These are phyloP conservation scores for Russula sp. DNA, from an alignment of 768 basidiomycete genomes.

Conservation along the genomic window DNA sequence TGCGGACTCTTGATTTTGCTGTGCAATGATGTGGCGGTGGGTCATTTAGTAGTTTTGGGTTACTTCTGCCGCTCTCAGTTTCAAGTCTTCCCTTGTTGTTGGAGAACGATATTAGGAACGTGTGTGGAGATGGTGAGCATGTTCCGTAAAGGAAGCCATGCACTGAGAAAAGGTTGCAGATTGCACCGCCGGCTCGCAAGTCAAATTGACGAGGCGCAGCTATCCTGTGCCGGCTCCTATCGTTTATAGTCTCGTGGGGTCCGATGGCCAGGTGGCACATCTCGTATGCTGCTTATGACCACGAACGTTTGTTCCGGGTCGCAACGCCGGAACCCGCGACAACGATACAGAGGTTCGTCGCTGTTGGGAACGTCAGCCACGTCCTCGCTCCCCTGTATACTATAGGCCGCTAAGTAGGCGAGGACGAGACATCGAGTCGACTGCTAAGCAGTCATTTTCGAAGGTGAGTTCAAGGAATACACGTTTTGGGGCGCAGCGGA, in stretches of 20 bases:
- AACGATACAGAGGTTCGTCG: constrained; percentile 15
- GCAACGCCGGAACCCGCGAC: constrained; percentile 6
- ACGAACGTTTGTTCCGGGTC: constrained; percentile 17
- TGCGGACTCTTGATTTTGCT: constrained; percentile 19
- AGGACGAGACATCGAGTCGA: neutral
- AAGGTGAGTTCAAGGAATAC: constrained; percentile 1
- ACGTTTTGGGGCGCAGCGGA: constrained; percentile 2
- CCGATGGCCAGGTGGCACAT: constrained; percentile 13
- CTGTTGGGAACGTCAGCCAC: constrained; percentile 9
- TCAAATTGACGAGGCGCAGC: constrained; percentile 15
- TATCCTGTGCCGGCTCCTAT: constrained; percentile 18
- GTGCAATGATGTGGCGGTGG: constrained; percentile 17
- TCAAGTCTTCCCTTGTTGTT: constrained; percentile 1
- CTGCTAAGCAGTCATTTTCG: neutral
- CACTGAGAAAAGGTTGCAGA: constrained; percentile 2
- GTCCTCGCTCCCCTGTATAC: constrained; percentile 9
- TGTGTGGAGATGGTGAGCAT: constrained; percentile 15
- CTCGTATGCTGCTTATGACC: constrained; percentile 16
- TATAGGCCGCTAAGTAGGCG: too few species aligned
- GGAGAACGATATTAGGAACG: constrained; percentile 23
- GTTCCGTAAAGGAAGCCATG: neutral
- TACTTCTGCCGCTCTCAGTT: too few species aligned
- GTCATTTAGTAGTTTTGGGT: neutral
- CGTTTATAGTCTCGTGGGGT: constrained; percentile 23
- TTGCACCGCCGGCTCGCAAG: constrained; percentile 17